Evolutionary conservation across 2,329 filamentous ascomycete species (phyloP).

Genomic region (Diatrype stigma): DNA sequence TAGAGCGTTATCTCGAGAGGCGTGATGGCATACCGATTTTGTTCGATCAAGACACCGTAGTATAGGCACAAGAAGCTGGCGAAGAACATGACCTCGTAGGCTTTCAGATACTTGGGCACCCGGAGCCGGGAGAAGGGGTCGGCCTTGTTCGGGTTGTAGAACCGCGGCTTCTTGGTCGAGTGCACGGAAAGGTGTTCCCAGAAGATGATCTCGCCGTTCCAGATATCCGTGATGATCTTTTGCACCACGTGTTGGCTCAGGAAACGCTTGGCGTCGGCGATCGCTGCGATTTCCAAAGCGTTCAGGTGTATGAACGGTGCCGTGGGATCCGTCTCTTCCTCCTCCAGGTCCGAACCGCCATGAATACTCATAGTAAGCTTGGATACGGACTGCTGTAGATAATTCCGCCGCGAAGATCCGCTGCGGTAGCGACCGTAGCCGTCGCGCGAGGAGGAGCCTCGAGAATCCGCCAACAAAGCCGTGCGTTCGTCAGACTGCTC

Average conservation of each 20-base stretch:
- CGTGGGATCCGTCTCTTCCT: constrained; percentile 58
- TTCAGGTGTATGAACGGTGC: constrained; percentile 75
- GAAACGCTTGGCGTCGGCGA: constrained; percentile 68
- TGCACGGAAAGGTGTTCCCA: constrained; percentile 64
- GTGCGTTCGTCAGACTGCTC: constrained; percentile 45
- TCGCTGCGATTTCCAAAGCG: constrained; percentile 71
- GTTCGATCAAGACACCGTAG: constrained; percentile 77
- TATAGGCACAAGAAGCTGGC: constrained; percentile 69
- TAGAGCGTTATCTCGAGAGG: constrained; percentile 69
- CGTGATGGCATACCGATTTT: constrained; percentile 63
- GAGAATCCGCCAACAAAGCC: constrained; percentile 38
- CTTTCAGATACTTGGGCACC: constrained; percentile 68
- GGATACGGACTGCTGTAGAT: constrained; percentile 51
- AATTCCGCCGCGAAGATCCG: constrained; percentile 43
- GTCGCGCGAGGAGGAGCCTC: constrained; percentile 7
- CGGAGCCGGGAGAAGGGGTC: constrained; percentile 67
- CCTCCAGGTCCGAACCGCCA: constrained; percentile 34
- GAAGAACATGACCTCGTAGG: constrained; percentile 70
- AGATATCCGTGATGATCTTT: constrained; percentile 66
- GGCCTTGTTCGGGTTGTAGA: constrained; percentile 56
- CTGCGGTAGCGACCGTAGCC: constrained; percentile 24
- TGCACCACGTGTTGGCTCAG: constrained; percentile 68
- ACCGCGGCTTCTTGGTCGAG: constrained; percentile 61
- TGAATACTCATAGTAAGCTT: constrained; percentile 48
- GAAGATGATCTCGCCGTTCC: constrained; percentile 71